phyloP scores from a whole-genome alignment of 2,329 filamentous ascomycete species.

The Aspergillus piperis region DNA sequence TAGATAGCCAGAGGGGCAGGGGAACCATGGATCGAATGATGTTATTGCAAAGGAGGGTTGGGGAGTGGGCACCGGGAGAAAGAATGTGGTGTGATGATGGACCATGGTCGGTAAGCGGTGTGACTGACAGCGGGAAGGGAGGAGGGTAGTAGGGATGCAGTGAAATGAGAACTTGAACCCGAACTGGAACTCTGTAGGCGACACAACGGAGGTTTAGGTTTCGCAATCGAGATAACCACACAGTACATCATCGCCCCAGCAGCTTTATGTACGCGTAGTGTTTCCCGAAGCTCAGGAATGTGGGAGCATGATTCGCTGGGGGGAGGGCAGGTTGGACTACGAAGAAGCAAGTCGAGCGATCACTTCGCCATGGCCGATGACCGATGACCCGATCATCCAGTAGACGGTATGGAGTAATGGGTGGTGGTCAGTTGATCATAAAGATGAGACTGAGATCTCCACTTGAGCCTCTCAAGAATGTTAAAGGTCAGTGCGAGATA shows the following conservation, averaged over 20 bases:
- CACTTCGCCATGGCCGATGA: constrained; percentile 7
- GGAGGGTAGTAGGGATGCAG: not conserved
- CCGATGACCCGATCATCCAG: constrained; percentile 14
- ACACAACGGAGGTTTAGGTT: constrained; percentile 5
- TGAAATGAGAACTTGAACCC: not conserved
- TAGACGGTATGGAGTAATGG: not conserved
- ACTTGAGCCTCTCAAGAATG: constrained; percentile 26
- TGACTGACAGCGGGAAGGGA: constrained; percentile 23
- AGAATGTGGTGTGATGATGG: constrained; percentile 27
- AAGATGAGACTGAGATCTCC: constrained; percentile 18
- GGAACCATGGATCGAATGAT: constrained; percentile 13
- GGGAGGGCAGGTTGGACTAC: not conserved
- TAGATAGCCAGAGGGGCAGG: not conserved
- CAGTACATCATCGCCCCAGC: constrained; percentile 7
- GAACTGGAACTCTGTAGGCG: not conserved
- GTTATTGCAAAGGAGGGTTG: constrained; percentile 6
- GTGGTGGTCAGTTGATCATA: constrained; percentile 30
- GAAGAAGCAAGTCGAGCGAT: not conserved
- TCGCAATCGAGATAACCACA: constrained; percentile 10
- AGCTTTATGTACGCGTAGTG: not conserved
- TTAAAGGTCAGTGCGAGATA: constrained; percentile 14
- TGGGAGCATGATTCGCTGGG: not conserved
- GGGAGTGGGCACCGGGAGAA: constrained; percentile 11
- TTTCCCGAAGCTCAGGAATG: not conserved
- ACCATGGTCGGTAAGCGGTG: constrained; percentile 29